Percentiles rank a stretch among this genome's conserved stretches.
Conservation (phyloP, 2,329 filamentous ascomycete species). For the Epichloe glyceriae region DNA sequence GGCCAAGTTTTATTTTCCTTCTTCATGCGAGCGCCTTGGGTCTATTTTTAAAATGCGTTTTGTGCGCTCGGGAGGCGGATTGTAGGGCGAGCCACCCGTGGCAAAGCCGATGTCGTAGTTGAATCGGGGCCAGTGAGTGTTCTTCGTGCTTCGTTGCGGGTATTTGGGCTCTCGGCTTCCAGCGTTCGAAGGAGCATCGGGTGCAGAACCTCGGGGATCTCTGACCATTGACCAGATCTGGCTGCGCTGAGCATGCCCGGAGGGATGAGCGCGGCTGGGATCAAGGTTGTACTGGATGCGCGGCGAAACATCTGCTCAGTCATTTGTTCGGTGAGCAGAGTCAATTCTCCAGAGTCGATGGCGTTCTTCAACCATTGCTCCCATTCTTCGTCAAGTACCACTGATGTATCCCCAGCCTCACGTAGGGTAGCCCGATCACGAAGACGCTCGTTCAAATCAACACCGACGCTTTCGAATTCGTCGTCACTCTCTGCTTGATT, state of each 20-base stretch:
- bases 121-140: background rate
- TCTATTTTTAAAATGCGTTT: conserved; percentile 3
- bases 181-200: conserved; percentile 36
- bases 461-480: conserved; percentile 40
- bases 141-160: conserved; percentile 2
- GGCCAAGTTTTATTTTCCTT: no score
- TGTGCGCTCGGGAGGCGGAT: conserved; percentile 7
- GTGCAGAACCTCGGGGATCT: conserved; percentile 44
- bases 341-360: conserved; percentile 43
- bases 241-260: conserved; percentile 40
- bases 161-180: conserved; percentile 20
- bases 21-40: background rate
- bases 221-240: conserved; percentile 42
- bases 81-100: background rate
- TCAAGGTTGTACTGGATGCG: conserved; percentile 12
- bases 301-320: conserved; percentile 20
- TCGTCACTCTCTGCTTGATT: conserved; percentile 16
- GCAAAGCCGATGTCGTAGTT: background rate
- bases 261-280: conserved; percentile 30
- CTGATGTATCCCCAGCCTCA: conserved; percentile 44
- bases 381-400: conserved; percentile 57
- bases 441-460: conserved; percentile 51
- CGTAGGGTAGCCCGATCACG: conserved; percentile 49
- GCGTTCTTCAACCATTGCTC: conserved; percentile 63
- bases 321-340: conserved; percentile 33